Evolutionary conservation across 2,329 filamentous ascomycete species (phyloP).

Genomic region (Sordariomycetes sp.): DNA sequence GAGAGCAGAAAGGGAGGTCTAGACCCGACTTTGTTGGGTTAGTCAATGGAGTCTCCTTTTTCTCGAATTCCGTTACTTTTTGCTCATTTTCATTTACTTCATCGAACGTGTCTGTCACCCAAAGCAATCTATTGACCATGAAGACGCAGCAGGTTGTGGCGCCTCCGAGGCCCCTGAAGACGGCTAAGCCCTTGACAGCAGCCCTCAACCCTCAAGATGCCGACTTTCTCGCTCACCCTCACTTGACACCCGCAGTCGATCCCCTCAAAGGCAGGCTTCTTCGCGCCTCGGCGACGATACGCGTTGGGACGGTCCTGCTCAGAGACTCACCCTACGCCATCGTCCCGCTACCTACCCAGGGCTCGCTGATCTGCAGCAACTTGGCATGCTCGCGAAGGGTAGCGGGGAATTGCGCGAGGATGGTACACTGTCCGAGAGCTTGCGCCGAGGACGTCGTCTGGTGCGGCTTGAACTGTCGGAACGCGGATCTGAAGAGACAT

Average conservation of each 20-base stretch:
- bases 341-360: slow-evolving; percentile 10
- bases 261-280: slow-evolving; percentile 15
- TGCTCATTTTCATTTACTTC: no score
- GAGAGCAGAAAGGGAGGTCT: no score
- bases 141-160: background rate
- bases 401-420: slow-evolving; percentile 3
- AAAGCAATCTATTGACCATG: no score
- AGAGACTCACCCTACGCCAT: slow-evolving; percentile 17
- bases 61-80: no score
- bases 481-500: slow-evolving; percentile 11
- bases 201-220: slow-evolving; percentile 5
- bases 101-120: no score
- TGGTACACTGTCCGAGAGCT: slow-evolving; percentile 8
- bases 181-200: background rate
- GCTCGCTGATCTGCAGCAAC: slow-evolving; percentile 16
- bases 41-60: no score
- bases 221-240: slow-evolving; percentile 13
- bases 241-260: slow-evolving; percentile 12
- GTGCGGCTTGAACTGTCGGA: slow-evolving; percentile 13
- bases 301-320: slow-evolving; percentile 15
- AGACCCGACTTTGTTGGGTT: no score
- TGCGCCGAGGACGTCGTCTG: slow-evolving; percentile 15
- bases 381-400: slow-evolving; percentile 13
- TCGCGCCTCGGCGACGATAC: slow-evolving; percentile 11
- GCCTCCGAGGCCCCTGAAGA: background rate